phyloP scores from a whole-genome alignment of 2,329 filamentous ascomycete genomes.

The Fonsecaea erecta region DNA sequence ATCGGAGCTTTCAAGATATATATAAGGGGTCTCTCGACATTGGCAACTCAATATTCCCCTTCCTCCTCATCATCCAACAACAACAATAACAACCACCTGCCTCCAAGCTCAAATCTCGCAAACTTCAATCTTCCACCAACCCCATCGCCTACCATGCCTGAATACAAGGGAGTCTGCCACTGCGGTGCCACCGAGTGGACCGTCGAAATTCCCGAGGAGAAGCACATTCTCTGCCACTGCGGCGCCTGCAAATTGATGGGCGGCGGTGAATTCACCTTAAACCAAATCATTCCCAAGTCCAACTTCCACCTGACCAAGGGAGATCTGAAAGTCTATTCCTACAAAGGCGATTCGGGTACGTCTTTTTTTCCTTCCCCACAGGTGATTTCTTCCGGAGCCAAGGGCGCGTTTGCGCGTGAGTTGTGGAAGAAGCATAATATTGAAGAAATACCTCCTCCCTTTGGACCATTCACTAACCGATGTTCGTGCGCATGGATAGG shows the following conservation, averaged over 20 bases:
- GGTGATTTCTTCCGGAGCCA: background rate
- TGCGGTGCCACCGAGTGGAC: slow-evolving; percentile 60
- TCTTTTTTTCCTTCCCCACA: background rate
- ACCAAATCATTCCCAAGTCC: slow-evolving; percentile 58
- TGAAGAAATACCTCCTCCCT: too few species aligned
- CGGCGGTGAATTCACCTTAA: slow-evolving; percentile 58
- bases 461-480: background rate
- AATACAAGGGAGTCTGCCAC: slow-evolving; percentile 58
- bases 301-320: slow-evolving; percentile 60
- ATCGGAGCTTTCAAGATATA: background rate
- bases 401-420: too few species aligned
- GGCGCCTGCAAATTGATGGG: slow-evolving; percentile 61
- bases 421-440: too few species aligned
- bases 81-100: background rate
- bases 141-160: slow-evolving; percentile 19
- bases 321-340: slow-evolving; percentile 57
- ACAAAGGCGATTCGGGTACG: slow-evolving; percentile 60
- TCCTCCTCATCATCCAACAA: too few species aligned
- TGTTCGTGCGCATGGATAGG: slow-evolving; percentile 42
- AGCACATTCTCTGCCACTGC: slow-evolving; percentile 58
- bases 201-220: slow-evolving; percentile 54
- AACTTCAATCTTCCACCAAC: background rate
- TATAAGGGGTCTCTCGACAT: background rate
- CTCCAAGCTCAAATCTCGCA: background rate
- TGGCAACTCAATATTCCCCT: background rate